Evolutionary conservation across 129 eudicot species (phyloP), one percentile per base, ranked within the genome.

Genomic region (Ambrosia artemisiifolia): DNA sequence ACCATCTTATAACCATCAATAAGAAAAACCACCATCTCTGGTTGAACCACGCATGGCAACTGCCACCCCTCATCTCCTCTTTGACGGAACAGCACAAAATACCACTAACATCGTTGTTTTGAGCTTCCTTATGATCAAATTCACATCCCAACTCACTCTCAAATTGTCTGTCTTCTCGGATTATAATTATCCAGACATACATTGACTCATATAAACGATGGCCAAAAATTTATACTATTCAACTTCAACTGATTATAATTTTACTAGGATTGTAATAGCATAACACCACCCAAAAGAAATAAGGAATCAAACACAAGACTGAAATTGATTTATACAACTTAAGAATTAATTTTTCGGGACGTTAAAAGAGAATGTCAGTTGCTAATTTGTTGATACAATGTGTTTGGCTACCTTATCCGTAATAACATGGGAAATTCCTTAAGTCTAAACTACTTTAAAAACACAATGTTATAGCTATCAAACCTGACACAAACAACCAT

Each of bases 401-500:
- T 18, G 70, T 10, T 5, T 18, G 69, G n/a, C 70, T 65, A 65
- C 57, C 32, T 36, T 7, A 46, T 4, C 38, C 47, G 19, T 20
- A 43, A 43, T 12, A 42, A 74, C 36, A 40, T 38, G 79, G 79
- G 18, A 62, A n/a, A 77, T 60, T 35, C 69, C 76, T 67, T 0
- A 65, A 42, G 44, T 69, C 71, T 74, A 42, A 36, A 67, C 51
- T 18, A 51, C 76, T 57, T 75, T 75, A 80, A 70, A 65, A 63
- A 42, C 56, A 61, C 40, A 80, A 74, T 50, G 43, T 62, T 48
- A 62, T 24, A 63, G 72, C 76, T 44, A 53, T 56, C 28, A 80
- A 53, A 62, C 73, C 75, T 55, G 80, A 19, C 18, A 67, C 76
- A 36, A 73, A 46, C 73, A 78, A 56, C 91, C 79, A 80, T 38